A percentile compares a stretch with the other conserved stretches of the same genome.
phyloP scores from a whole-genome alignment of 2,329 filamentous ascomycete species.

The Alternaria incomplexa region DNA sequence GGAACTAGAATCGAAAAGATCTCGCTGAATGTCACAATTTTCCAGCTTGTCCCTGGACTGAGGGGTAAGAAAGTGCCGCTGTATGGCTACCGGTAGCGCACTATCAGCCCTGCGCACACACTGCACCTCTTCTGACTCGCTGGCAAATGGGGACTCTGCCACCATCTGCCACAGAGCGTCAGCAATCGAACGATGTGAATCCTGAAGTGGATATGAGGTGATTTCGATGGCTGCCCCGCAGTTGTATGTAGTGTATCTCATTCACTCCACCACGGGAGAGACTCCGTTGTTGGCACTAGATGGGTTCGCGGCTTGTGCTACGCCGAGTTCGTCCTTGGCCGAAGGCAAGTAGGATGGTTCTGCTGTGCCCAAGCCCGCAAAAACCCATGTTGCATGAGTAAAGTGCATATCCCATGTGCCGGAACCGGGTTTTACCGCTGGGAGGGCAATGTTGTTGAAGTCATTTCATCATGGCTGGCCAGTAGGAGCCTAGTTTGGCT shows the following conservation, averaged over 20 bases:
- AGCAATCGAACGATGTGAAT: conserved; percentile 7
- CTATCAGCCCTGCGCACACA: conserved; percentile 1
- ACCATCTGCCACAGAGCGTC: conserved; percentile 1
- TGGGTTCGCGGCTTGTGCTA: conserved; percentile 22
- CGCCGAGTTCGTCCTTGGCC: conserved; percentile 22
- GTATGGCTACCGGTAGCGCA: conserved; percentile 2
- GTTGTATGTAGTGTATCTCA: conserved; percentile 8
- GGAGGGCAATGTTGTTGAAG: conserved; percentile 18
- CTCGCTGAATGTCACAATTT: conserved; percentile 30
- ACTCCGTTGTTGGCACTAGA: conserved; percentile 24
- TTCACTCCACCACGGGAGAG: conserved; percentile 17
- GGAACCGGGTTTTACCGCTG: conserved; percentile 26
- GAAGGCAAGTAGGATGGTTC: conserved; percentile 24
- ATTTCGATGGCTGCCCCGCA: conserved; percentile 26
- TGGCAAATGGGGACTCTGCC: background rate
- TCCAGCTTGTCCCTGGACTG: conserved; percentile 4
- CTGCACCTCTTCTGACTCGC: conserved; percentile 5
- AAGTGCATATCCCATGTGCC: conserved; percentile 24
- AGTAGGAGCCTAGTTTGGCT: conserved; percentile 33
- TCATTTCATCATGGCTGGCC: conserved; percentile 44
- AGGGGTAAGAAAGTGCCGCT: background rate
- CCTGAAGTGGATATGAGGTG: conserved; percentile 20
- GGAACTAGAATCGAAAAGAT: conserved; percentile 44
- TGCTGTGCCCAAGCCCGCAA: conserved; percentile 30
- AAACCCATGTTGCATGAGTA: conserved; percentile 28